A percentile compares a stretch with the other conserved stretches of the same genome.
Evolutionary conservation across 768 basidiomycete genomes (phyloP).

Genomic region (Leccinum pellstonianum): DNA sequence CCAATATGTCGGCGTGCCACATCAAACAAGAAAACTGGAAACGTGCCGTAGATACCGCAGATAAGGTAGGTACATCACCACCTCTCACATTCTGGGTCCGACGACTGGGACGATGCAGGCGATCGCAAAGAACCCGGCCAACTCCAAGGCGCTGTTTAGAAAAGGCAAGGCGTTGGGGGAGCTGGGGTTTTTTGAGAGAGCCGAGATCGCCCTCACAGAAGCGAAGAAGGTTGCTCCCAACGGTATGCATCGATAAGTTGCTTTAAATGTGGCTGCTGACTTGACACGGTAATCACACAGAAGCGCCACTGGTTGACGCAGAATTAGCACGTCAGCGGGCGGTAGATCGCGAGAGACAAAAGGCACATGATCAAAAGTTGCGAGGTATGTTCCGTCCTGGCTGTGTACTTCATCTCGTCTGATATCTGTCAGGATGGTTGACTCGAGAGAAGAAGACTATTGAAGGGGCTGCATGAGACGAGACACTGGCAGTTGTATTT

Average conservation of each 20-base stretch:
- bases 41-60: slow-evolving; percentile 75
- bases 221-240: slow-evolving; percentile 60
- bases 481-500: not conserved
- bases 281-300: slow-evolving; percentile 33
- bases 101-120: slow-evolving; percentile 44
- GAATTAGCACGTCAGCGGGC: slow-evolving; percentile 62
- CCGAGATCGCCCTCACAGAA: slow-evolving; percentile 62
- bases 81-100: not conserved
- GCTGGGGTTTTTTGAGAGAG: slow-evolving; percentile 72
- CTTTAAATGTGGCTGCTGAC: not conserved
- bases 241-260: slow-evolving; percentile 38
- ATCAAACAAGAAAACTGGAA: slow-evolving; percentile 79
- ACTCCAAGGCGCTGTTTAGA: slow-evolving; percentile 77
- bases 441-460: slow-evolving; percentile 30
- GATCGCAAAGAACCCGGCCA: slow-evolving; percentile 68
- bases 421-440: slow-evolving; percentile 28
- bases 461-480: slow-evolving; percentile 10
- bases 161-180: slow-evolving; percentile 81
- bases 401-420: slow-evolving; percentile 2
- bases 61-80: slow-evolving; percentile 49
- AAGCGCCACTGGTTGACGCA: slow-evolving; percentile 55
- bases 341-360: slow-evolving; percentile 67
- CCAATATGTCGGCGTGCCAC: slow-evolving; percentile 84
- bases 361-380: slow-evolving; percentile 64
- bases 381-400: slow-evolving; percentile 44